These are phyloP conservation scores for Bertia moriformis DNA, from an alignment of 2,329 filamentous ascomycete genomes.

Conservation along the genomic window DNA sequence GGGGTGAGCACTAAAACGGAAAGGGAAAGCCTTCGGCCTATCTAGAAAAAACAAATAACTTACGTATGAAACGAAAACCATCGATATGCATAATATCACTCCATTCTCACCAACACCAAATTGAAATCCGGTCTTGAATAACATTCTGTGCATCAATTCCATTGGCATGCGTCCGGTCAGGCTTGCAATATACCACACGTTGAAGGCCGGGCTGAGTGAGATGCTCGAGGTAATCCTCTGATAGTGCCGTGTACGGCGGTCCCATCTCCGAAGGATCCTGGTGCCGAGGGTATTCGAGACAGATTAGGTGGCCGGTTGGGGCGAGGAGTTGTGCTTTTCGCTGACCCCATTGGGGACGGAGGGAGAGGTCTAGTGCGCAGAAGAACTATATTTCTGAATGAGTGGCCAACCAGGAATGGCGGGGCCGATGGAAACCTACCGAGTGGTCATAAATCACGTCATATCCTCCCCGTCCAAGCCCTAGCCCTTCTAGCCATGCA, in stretches of 20 bases:
- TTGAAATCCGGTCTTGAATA: slow-evolving; percentile 13
- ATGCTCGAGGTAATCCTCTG: slow-evolving; percentile 58
- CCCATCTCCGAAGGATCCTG: slow-evolving; percentile 53
- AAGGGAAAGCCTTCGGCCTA: too few relatives aligned
- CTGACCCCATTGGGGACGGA: slow-evolving; percentile 36
- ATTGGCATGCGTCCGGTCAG: slow-evolving; percentile 33
- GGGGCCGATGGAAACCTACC: slow-evolving; percentile 21
- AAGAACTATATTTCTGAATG: slow-evolving; percentile 33
- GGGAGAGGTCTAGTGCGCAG: slow-evolving; percentile 39
- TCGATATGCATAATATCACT: too few relatives aligned
- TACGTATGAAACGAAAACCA: too few relatives aligned
- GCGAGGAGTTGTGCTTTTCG: slow-evolving; percentile 33
- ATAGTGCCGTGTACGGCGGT: slow-evolving; percentile 58
- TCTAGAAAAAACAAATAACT: too few relatives aligned
- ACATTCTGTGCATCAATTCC: slow-evolving; percentile 27
- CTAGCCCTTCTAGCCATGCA: slow-evolving; percentile 31
- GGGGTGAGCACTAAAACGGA: too few relatives aligned
- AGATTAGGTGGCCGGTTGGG: slow-evolving; percentile 34
- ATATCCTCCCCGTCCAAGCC: slow-evolving; percentile 30
- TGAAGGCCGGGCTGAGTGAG: slow-evolving; percentile 50
- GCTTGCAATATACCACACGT: slow-evolving; percentile 6
- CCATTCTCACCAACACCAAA: background rate
- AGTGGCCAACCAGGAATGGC: background rate
- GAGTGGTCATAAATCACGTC: slow-evolving; percentile 55
- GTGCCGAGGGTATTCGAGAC: slow-evolving; percentile 65